Evolutionary conservation across 1,139 yeast genomes (phyloP).

Genomic region (Geotrichum fermentans): DNA sequence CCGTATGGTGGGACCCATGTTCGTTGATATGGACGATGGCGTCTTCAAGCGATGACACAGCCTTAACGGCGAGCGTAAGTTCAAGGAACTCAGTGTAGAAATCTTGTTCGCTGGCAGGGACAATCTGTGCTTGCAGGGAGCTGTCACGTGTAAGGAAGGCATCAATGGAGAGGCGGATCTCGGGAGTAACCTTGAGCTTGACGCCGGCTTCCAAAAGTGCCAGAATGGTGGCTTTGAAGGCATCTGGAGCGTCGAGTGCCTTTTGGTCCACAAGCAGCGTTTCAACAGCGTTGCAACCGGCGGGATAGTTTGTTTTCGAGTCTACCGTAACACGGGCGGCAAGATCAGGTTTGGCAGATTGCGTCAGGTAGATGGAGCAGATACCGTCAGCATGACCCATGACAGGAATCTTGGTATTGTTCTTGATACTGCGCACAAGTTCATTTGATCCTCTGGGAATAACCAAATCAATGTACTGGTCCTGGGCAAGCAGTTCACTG

Average conservation of each 20-base stretch:
- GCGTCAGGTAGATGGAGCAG: slow-evolving; percentile 80
- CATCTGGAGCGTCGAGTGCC: slow-evolving; percentile 37
- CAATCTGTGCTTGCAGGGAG: slow-evolving; percentile 37
- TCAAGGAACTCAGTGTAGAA: slow-evolving; percentile 82
- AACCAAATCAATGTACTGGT: slow-evolving; percentile 85
- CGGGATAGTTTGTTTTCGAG: slow-evolving; percentile 93
- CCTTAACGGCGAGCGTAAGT: slow-evolving; percentile 69
- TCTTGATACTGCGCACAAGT: slow-evolving; percentile 78
- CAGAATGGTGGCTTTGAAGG: slow-evolving; percentile 44
- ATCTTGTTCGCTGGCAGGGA: slow-evolving; percentile 52
- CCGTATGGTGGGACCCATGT: slow-evolving; percentile 96
- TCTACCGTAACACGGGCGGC: slow-evolving; percentile 74
- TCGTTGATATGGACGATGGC: slow-evolving; percentile 81
- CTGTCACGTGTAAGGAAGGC: slow-evolving; percentile 27
- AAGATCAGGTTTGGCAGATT: slow-evolving; percentile 66
- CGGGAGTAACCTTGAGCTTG: slow-evolving; percentile 61
- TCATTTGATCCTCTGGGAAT: slow-evolving; percentile 96
- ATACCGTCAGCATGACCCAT: slow-evolving; percentile 98
- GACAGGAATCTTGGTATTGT: slow-evolving; percentile 88
- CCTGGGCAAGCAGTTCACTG: slow-evolving; percentile 75
- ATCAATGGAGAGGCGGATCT: slow-evolving; percentile 38
- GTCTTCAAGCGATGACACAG: slow-evolving; percentile 53
- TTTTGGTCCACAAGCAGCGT: slow-evolving; percentile 65
- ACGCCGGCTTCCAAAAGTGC: slow-evolving; percentile 62
- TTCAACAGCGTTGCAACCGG: slow-evolving; percentile 97